phyloP scores from a whole-genome alignment of 139 green algal genomes.

The Pleodorina starrii region DNA sequence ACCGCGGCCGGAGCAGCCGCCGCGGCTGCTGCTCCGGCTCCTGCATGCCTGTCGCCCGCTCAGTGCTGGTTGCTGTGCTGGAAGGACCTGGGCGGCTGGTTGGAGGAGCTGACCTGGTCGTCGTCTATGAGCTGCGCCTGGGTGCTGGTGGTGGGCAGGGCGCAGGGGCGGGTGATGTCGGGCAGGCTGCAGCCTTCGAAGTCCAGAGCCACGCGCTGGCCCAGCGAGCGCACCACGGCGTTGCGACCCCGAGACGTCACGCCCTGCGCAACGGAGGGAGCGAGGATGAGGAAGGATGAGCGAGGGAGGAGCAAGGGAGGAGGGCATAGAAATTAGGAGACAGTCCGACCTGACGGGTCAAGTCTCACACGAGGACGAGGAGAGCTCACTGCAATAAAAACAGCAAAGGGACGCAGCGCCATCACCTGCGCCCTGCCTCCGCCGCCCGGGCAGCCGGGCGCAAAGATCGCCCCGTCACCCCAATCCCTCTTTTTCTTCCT shows the following conservation, averaged over 20 bases:
- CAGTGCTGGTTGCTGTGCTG: slow-evolving; percentile 47
- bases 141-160: slow-evolving; percentile 29
- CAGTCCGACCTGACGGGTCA: no score
- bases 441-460: no score
- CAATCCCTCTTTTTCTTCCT: background rate
- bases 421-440: no score
- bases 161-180: slow-evolving; percentile 44
- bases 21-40: no score
- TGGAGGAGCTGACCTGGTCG: slow-evolving; percentile 24
- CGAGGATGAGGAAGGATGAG: background rate
- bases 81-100: background rate
- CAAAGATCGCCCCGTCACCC: no score
- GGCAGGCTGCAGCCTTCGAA: slow-evolving; percentile 44
- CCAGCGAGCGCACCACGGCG: background rate
- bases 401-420: no score
- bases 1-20: no score
- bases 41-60: no score
- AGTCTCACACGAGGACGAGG: no score
- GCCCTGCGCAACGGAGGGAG: background rate
- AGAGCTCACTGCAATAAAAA: no score
- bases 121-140: slow-evolving; percentile 47
- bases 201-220: slow-evolving; percentile 27
- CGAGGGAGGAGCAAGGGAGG: no score
- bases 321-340: no score
- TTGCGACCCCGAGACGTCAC: slow-evolving; percentile 16